phyloP scores from a whole-genome alignment of 208 protist species.

The Leishmania aethiopica region DNA sequence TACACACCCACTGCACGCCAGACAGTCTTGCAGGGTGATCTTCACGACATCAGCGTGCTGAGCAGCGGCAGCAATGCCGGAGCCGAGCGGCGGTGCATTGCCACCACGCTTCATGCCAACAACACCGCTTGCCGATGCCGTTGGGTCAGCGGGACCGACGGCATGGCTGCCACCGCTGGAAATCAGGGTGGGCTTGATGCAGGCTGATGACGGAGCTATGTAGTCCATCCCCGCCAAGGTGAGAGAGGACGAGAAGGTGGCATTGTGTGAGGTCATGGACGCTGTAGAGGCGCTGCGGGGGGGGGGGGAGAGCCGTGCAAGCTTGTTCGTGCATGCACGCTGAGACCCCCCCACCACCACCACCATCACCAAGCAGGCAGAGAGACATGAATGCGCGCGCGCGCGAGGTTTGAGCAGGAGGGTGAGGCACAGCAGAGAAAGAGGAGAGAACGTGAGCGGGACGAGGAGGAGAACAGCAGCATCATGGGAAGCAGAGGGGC shows the following conservation, averaged over 20 bases:
- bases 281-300: neutral
- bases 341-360: no score
- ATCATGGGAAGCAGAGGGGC: neutral
- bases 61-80: neutral
- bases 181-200: conserved; percentile 47
- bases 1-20: conserved; percentile 96
- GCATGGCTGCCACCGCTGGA: neutral
- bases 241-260: conserved; percentile 65
- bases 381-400: neutral
- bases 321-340: neutral
- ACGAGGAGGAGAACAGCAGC: neutral
- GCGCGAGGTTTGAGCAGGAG: neutral
- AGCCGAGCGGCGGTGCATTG: neutral
- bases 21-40: conserved; percentile 86
- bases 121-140: neutral
- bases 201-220: conserved; percentile 80
- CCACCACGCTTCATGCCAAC: conserved; percentile 11
- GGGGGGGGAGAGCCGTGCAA: neutral
- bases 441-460: neutral
- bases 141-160: neutral
- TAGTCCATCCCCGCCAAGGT: conserved; percentile 87
- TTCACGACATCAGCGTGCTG: conserved; percentile 51
- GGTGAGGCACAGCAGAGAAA: neutral
- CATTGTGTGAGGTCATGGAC: neutral
- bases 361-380: neutral